phyloP scores from a whole-genome alignment of 306 rosid genomes.

The Begonia masoniana region DNA sequence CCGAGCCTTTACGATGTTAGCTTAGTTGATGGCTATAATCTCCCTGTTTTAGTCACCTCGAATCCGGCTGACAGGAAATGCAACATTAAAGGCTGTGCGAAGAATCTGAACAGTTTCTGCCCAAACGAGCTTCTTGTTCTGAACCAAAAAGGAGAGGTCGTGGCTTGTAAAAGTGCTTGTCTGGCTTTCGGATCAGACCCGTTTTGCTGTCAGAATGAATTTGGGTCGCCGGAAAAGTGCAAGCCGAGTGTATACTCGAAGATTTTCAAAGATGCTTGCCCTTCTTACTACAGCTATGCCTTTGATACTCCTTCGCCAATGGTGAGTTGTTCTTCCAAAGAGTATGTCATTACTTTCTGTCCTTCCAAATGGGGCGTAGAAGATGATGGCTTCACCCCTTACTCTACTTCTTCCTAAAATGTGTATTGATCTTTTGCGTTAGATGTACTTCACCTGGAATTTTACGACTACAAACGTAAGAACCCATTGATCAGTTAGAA shows the following conservation, averaged over 20 bases:
- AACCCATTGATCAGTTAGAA: too few relatives aligned
- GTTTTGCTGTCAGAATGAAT: constrained; percentile 63
- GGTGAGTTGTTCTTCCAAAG: constrained; percentile 43
- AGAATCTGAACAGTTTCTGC: constrained; percentile 38
- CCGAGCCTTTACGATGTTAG: constrained; percentile 72
- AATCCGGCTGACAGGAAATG: constrained; percentile 27
- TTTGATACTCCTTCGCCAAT: constrained; percentile 58
- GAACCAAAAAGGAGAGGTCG: constrained; percentile 34
- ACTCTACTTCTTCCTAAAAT: not conserved
- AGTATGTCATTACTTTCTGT: constrained; percentile 54
- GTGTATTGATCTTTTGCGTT: too few relatives aligned
- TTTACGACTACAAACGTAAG: too few relatives aligned
- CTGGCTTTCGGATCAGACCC: constrained; percentile 56
- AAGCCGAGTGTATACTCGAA: constrained; percentile 58
- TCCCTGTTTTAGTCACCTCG: constrained; percentile 38
- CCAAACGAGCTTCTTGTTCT: constrained; percentile 48
- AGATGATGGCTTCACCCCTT: not conserved
- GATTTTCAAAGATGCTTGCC: constrained; percentile 72
- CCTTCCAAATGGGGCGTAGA: constrained; percentile 46
- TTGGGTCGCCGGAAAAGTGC: constrained; percentile 50
- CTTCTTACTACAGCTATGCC: constrained; percentile 61
- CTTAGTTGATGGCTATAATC: constrained; percentile 74
- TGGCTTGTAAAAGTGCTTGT: constrained; percentile 85
- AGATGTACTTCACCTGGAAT: too few relatives aligned
- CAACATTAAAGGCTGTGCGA: constrained; percentile 40